These are phyloP conservation scores for Candida namnaoensis DNA, from an alignment of 805 yeast genomes.

Conservation along the genomic window DNA sequence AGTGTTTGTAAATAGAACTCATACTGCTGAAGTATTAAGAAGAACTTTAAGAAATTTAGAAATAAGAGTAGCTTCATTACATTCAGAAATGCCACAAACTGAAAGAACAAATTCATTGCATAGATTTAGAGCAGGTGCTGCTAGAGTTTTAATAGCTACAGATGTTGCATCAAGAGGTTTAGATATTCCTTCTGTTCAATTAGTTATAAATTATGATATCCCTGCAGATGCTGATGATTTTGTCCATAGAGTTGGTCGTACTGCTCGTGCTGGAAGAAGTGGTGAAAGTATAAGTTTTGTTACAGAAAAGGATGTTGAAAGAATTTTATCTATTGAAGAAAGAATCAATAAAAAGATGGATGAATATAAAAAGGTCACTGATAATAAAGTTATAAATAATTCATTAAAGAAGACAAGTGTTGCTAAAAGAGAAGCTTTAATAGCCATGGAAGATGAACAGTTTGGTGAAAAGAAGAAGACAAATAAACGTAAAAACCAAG, in stretches of 20 bases:
- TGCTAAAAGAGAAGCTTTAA: constrained; percentile 83
- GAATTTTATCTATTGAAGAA: constrained; percentile 81
- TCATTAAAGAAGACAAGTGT: constrained; percentile 62
- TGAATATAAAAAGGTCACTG: constrained; percentile 63
- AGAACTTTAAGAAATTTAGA: constrained; percentile 68
- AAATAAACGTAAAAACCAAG: constrained; percentile 29
- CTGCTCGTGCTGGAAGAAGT: constrained; percentile 92
- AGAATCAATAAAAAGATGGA: constrained; percentile 75
- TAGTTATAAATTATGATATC: constrained; percentile 85
- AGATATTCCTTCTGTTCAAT: constrained; percentile 88
- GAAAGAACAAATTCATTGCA: constrained; percentile 90
- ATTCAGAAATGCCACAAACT: constrained; percentile 88
- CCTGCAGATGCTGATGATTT: constrained; percentile 97
- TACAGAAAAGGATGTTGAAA: constrained; percentile 74
- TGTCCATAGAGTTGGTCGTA: constrained; percentile 96
- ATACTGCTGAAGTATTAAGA: constrained; percentile 80
- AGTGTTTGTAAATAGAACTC: constrained; percentile 85
- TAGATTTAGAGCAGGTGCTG: constrained; percentile 90
- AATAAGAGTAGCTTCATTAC: constrained; percentile 79
- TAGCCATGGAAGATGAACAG: constrained; percentile 89
- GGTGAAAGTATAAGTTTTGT: constrained; percentile 83
- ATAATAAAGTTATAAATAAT: constrained; percentile 66
- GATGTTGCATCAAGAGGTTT: constrained; percentile 97
- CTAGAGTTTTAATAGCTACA: constrained; percentile 86
- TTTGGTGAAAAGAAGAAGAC: constrained; percentile 69